phyloP scores from a whole-genome alignment of 306 rosid genomes.

The Sechiopsis laciniata region DNA sequence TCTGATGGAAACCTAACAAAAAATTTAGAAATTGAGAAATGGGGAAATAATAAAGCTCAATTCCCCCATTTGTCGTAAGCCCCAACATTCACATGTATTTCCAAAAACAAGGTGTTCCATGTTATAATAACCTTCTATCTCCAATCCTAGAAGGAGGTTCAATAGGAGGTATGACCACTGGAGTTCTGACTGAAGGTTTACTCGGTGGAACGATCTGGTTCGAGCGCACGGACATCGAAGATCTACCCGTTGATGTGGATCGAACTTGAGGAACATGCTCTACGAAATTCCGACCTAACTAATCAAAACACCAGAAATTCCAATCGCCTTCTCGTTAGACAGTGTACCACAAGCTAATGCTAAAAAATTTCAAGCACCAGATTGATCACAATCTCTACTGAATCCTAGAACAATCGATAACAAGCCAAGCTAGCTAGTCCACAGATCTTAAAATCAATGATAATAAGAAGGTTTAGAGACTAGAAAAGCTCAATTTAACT shows the following conservation, averaged over 20 bases:
- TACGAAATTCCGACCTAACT: constrained; percentile 96
- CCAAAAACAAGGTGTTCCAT: neutral
- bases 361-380: neutral
- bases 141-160: constrained; percentile 75
- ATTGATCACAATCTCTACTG: neutral
- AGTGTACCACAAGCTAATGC: constrained; percentile 23
- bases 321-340: constrained; percentile 36
- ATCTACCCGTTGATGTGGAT: constrained; percentile 82
- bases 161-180: constrained; percentile 69
- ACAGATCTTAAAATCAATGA: constrained; percentile 22
- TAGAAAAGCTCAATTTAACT: neutral
- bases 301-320: constrained; percentile 61
- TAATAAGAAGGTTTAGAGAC: neutral
- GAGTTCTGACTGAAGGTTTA: constrained; percentile 55
- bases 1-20: too few species aligned
- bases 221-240: constrained; percentile 68
- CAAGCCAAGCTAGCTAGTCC: constrained; percentile 12
- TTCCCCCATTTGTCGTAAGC: too few species aligned
- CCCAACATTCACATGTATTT: too few species aligned
- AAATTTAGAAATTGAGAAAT: too few species aligned
- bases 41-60: too few species aligned
- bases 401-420: neutral
- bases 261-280: constrained; percentile 71
- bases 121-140: constrained; percentile 53
- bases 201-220: constrained; percentile 40